Evolutionary conservation across 177 flowering plant genomes (phyloP), one percentile per base, ranked within the genome.

Genomic region (Telopea speciosissima): DNA sequence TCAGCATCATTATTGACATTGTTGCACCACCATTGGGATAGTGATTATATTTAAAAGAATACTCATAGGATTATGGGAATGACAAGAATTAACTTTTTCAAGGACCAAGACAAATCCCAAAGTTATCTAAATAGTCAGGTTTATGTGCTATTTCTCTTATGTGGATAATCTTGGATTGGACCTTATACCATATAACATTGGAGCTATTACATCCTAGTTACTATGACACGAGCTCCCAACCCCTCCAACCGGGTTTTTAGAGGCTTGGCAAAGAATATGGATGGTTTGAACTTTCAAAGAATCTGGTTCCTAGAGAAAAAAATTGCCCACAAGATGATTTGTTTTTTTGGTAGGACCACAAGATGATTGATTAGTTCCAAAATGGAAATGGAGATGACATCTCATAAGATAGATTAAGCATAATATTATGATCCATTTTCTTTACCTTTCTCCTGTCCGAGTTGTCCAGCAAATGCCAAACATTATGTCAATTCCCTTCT

Each of bases 301-400:
- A 54, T 56, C 23, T 25, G 25, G 28, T 68, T 13, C 13, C 31
- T 28, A 68, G 31, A 23, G n/a, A 36, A 23, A 23, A 31, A 60
- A 33, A 36, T 69, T 59, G 54, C 28, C 1, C 26, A 69, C 49
- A 69, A 12, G 28, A 10, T 56, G 70, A 54, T 68, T 28, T n/a
- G n/a, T n/a, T n/a, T n/a, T n/a, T n/a, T n/a, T n/a, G n/a, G n/a
- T n/a, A n/a, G n/a, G n/a, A n/a, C 1, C 26, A 69, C 49, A 69
- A 12, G 28, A 10, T 56, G 70, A 54, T 68, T 13, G n/a, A 52
- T 19, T 52, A 40, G 58, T 68, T 23, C 22, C 17, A 42, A 17
- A 58, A 58, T 28, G 31, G 31, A 28, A 2, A 19, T 52, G 62
- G 61, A 26, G 14, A 26, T 54, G 56, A 26, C 40, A 68, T 54